A percentile compares a stretch with the other conserved stretches of the same genome.
phyloP scores from a whole-genome alignment of 2,329 filamentous ascomycete genomes.

The Penicillium griseofulvum region DNA sequence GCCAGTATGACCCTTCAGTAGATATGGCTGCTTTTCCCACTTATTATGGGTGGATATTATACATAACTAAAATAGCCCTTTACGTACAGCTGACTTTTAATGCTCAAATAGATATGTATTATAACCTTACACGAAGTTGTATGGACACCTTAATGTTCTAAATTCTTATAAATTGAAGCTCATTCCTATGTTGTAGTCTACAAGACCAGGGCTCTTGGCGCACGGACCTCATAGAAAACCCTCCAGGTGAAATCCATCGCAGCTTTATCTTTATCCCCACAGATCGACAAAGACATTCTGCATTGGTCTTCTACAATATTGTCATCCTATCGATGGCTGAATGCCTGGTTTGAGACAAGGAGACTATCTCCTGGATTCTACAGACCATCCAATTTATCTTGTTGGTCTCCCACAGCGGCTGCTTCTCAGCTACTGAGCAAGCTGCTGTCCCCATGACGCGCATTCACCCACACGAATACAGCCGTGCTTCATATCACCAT shows the following conservation, averaged over 20 bases:
- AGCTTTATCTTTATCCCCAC: slow-evolving; percentile 8
- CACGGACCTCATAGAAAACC: slow-evolving; percentile 7
- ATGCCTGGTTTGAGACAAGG: neutral
- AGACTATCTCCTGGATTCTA: neutral
- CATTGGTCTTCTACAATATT: neutral
- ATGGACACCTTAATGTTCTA: neutral
- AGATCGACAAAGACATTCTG: slow-evolving; percentile 8
- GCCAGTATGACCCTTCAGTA: neutral
- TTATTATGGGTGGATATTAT: neutral
- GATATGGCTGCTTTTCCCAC: neutral
- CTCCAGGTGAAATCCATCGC: slow-evolving; percentile 3
- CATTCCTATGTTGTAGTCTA: neutral
- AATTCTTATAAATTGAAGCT: neutral
- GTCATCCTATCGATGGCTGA: neutral
- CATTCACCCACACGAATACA: slow-evolving; percentile 9
- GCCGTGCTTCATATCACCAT: slow-evolving; percentile 1
- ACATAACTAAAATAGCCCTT: no score
- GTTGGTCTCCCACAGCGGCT: neutral
- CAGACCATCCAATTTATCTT: neutral
- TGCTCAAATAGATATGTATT: no score
- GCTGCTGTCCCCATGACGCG: slow-evolving; percentile 6
- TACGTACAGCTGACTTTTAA: neutral
- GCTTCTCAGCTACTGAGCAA: neutral
- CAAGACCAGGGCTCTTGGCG: neutral
- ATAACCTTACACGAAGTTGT: neutral